These are phyloP conservation scores for Xerocomellus intermedius DNA, from an alignment of 768 basidiomycete genomes.

Conservation along the genomic window DNA sequence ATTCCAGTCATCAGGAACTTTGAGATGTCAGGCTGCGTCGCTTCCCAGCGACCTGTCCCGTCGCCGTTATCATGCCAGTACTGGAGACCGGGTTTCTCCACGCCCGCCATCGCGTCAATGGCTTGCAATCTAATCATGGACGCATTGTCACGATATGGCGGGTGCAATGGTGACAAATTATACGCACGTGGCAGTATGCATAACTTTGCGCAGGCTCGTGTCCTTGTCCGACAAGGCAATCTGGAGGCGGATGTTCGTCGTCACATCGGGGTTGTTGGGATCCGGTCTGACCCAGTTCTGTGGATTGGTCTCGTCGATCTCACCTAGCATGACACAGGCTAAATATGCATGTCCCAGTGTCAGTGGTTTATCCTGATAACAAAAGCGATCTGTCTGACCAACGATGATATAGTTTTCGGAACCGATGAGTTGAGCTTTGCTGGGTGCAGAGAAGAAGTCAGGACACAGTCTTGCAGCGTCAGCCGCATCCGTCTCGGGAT, in stretches of 20 bases:
- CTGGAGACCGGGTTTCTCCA: neutral
- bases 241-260: slow-evolving; percentile 12
- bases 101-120: neutral
- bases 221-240: slow-evolving; percentile 8
- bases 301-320: slow-evolving; percentile 4
- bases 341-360: neutral
- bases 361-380: neutral
- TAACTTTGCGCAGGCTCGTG: slow-evolving; percentile 3
- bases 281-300: neutral
- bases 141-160: neutral
- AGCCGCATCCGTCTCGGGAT: slow-evolving; percentile 8
- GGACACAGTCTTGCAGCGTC: slow-evolving; percentile 18
- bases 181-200: slow-evolving; percentile 9
- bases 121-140: neutral
- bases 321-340: slow-evolving; percentile 8
- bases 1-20: neutral
- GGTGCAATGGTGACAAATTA: neutral
- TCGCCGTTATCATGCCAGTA: slow-evolving; percentile 2
- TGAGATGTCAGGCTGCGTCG: neutral
- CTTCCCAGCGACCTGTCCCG: neutral
- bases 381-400: neutral
- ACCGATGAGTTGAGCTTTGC: slow-evolving; percentile 6
- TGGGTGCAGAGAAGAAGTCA: slow-evolving; percentile 16
- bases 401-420: slow-evolving; percentile 6
- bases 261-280: slow-evolving; percentile 1